Evolutionary conservation across 352 stramenopile genomes (phyloP).

Genomic region (Phytopythium vexans): DNA sequence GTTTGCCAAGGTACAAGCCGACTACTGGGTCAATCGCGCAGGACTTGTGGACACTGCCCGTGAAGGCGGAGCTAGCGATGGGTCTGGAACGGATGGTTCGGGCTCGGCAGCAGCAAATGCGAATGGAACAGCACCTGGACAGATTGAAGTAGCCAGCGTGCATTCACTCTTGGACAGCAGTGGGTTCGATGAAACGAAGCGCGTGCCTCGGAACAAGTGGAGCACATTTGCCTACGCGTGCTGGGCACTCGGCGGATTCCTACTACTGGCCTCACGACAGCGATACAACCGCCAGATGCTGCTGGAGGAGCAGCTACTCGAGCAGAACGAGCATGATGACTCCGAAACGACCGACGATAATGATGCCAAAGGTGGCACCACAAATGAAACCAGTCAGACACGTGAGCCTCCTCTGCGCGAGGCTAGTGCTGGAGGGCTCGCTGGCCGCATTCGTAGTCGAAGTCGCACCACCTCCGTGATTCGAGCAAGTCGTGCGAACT

Average conservation of each 20-base stretch:
- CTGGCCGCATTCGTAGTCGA: constrained; percentile 13
- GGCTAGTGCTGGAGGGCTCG: neutral
- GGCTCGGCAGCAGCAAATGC: neutral
- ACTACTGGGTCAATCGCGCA: constrained; percentile 69
- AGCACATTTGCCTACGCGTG: constrained; percentile 74
- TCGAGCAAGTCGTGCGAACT: constrained; percentile 37
- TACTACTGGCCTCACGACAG: constrained; percentile 25
- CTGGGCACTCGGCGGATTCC: constrained; percentile 56
- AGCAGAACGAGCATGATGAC: constrained; percentile 30
- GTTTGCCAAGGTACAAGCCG: constrained; percentile 75
- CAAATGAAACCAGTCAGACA: no score
- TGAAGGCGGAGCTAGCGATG: constrained; percentile 1
- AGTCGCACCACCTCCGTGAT: constrained; percentile 43
- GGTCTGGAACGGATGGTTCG: no score
- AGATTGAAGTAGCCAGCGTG: constrained; percentile 53
- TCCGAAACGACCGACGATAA: constrained; percentile 3
- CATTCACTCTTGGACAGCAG: constrained; percentile 62
- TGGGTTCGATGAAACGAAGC: constrained; percentile 64
- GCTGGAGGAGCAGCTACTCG: constrained; percentile 14
- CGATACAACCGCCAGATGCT: constrained; percentile 13
- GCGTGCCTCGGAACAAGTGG: constrained; percentile 66
- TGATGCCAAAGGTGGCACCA: neutral
- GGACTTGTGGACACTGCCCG: constrained; percentile 14
- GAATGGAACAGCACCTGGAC: constrained; percentile 2
- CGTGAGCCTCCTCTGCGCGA: no score